Conservation (phyloP, 495 filamentous ascomycete genomes). For the Cercophora scortea region DNA sequence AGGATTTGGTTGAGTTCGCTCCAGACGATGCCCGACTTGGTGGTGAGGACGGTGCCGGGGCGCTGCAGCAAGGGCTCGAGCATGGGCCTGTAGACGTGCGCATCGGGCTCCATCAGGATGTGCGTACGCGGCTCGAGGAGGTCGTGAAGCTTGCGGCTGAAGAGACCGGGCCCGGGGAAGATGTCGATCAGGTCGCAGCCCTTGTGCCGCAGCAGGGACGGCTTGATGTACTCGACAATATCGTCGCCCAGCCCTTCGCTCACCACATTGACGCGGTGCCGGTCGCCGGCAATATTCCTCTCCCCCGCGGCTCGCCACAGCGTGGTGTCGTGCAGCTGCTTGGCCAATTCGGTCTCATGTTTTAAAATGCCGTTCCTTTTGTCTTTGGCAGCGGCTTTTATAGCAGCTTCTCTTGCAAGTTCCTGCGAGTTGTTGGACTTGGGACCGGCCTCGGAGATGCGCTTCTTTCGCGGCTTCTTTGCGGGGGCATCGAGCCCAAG, state of each 20-base stretch:
- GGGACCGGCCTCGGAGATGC: no score
- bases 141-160: conserved; percentile 68
- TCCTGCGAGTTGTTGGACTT: no score
- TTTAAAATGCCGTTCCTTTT: no score
- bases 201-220: conserved; percentile 49
- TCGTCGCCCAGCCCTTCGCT: conserved; percentile 51
- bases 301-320: not conserved
- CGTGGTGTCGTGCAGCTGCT: not conserved
- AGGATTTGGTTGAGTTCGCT: conserved; percentile 43
- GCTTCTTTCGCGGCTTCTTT: no score
- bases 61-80: conserved; percentile 54
- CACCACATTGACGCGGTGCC: conserved; percentile 42
- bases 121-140: conserved; percentile 68
- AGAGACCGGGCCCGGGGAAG: conserved; percentile 67
- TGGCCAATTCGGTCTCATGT: not conserved
- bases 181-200: conserved; percentile 80
- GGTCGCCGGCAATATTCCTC: conserved; percentile 1
- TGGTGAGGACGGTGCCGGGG: conserved; percentile 45
- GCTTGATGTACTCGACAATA: conserved; percentile 27
- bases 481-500: no score
- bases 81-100: conserved; percentile 42
- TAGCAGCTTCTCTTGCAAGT: no score
- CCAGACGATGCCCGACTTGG: conserved; percentile 41
- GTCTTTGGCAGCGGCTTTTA: no score
- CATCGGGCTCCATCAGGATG: conserved; percentile 65